Percentiles rank a stretch among this genome's conserved stretches.
phyloP scores from a whole-genome alignment of 2,329 filamentous ascomycete genomes.

The Aphanoascus verrucosus region DNA sequence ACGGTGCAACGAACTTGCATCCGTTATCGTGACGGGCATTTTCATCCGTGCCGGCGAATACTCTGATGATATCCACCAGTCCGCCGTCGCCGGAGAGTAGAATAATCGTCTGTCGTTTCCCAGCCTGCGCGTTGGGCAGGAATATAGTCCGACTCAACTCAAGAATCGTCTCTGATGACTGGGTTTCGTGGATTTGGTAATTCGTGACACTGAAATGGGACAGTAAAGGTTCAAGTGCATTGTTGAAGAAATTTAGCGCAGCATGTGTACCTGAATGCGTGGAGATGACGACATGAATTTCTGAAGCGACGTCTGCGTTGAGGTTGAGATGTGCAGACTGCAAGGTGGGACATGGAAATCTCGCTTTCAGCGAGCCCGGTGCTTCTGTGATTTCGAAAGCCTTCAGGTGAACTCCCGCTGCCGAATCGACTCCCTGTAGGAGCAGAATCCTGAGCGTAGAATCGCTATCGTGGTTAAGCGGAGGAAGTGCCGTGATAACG shows the following conservation, averaged over 20 bases:
- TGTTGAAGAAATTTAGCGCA: constrained; percentile 47
- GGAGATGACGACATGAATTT: constrained; percentile 55
- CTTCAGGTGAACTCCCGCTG: background rate
- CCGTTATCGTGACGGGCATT: constrained; percentile 13
- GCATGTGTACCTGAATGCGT: constrained; percentile 53
- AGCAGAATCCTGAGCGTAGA: background rate
- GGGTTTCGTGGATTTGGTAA: constrained; percentile 52
- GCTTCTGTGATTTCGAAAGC: background rate
- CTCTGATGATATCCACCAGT: constrained; percentile 70
- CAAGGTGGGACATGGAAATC: too few relatives aligned
- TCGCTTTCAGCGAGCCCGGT: background rate
- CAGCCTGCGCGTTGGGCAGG: constrained; percentile 40
- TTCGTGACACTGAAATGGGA: constrained; percentile 34
- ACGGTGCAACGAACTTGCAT: constrained; percentile 39
- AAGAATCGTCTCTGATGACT: constrained; percentile 52
- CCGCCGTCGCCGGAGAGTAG: constrained; percentile 84
- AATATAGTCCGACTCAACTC: constrained; percentile 48
- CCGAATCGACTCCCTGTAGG: background rate
- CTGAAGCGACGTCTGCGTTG: background rate
- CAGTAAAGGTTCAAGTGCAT: constrained; percentile 48
- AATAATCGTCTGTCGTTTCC: constrained; percentile 51
- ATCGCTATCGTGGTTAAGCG: background rate
- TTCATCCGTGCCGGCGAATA: constrained; percentile 34
- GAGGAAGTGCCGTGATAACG: background rate
- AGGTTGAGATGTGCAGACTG: background rate